Evolutionary conservation across 1,139 yeast genomes (phyloP).

Genomic region (Ogataea hybrid): DNA sequence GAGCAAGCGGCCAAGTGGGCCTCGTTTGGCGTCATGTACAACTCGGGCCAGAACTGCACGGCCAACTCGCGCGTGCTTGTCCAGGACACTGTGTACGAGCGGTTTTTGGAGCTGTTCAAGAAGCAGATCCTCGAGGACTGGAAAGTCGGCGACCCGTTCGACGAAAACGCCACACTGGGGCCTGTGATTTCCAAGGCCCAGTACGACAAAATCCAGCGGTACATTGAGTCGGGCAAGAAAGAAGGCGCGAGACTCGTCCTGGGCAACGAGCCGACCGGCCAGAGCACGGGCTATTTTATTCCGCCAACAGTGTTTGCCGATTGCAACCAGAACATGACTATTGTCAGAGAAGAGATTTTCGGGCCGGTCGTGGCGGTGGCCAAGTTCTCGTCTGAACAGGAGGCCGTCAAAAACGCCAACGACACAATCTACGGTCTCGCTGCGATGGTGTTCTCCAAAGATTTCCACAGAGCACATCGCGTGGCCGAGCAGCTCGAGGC

Average conservation of each 20-base stretch:
- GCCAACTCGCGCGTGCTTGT: slow-evolving; percentile 84
- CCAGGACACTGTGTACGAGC: slow-evolving; percentile 65
- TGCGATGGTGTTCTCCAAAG: slow-evolving; percentile 73
- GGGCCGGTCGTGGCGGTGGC: slow-evolving; percentile 89
- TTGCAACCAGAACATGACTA: slow-evolving; percentile 55
- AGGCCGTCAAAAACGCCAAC: slow-evolving; percentile 70
- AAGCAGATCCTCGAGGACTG: slow-evolving; percentile 42
- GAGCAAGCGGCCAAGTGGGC: slow-evolving; percentile 84
- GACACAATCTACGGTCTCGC: slow-evolving; percentile 76
- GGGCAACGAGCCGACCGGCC: slow-evolving; percentile 42
- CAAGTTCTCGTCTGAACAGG: slow-evolving; percentile 68
- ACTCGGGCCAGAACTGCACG: slow-evolving; percentile 90
- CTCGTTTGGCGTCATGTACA: slow-evolving; percentile 77
- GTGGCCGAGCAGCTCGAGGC: slow-evolving; percentile 68
- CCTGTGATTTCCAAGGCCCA: slow-evolving; percentile 76
- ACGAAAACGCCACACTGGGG: slow-evolving; percentile 59
- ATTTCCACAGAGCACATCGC: slow-evolving; percentile 55
- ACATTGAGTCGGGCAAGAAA: slow-evolving; percentile 63
- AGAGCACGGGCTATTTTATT: slow-evolving; percentile 50
- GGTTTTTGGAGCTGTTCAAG: slow-evolving; percentile 48
- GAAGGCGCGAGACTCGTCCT: slow-evolving; percentile 73
- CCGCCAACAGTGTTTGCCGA: slow-evolving; percentile 69
- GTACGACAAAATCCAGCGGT: slow-evolving; percentile 62
- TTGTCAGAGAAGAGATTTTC: slow-evolving; percentile 74
- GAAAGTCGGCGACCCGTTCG: slow-evolving; percentile 59